Evolutionary conservation across 148 eudicot genomes (phyloP).

Genomic region (Diospyros lotus): DNA sequence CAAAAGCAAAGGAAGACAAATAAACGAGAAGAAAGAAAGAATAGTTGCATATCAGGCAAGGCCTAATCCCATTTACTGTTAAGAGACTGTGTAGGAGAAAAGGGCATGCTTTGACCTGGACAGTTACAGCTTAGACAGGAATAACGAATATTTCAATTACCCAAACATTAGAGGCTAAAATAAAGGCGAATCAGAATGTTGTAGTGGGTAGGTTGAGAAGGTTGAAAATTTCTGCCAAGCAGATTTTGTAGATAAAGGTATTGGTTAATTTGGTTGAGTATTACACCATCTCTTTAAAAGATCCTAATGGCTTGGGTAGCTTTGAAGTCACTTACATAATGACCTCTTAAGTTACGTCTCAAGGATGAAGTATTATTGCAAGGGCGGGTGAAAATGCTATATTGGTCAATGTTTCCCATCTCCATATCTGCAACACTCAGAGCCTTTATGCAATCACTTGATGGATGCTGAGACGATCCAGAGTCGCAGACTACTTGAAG

Average conservation of each 20-base stretch:
- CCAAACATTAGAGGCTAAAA: slow-evolving; percentile 5
- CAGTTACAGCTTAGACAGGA: background rate
- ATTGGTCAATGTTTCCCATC: slow-evolving; percentile 81
- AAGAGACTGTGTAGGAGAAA: too few species aligned
- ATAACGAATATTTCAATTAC: background rate
- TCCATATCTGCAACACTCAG: slow-evolving; percentile 50
- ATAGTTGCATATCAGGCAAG: too few species aligned
- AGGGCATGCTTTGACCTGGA: background rate
- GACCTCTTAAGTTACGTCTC: slow-evolving; percentile 55
- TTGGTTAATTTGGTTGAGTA: background rate
- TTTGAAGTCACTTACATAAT: slow-evolving; percentile 53
- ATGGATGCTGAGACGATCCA: slow-evolving; percentile 73
- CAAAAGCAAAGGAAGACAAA: background rate
- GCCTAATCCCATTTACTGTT: too few species aligned
- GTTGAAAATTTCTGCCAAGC: background rate
- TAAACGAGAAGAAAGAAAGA: background rate
- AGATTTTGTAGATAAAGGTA: background rate
- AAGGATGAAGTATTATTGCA: slow-evolving; percentile 47
- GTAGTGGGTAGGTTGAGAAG: background rate
- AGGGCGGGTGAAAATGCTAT: slow-evolving; percentile 72
- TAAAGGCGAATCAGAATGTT: background rate
- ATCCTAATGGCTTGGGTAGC: background rate
- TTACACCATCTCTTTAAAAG: background rate
- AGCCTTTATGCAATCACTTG: slow-evolving; percentile 48
- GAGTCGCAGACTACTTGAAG: slow-evolving; percentile 43